Percentiles rank a stretch among this genome's conserved stretches.
Evolutionary conservation across 208 protist genomes (phyloP).

Genomic region (Porcisia deanei): DNA sequence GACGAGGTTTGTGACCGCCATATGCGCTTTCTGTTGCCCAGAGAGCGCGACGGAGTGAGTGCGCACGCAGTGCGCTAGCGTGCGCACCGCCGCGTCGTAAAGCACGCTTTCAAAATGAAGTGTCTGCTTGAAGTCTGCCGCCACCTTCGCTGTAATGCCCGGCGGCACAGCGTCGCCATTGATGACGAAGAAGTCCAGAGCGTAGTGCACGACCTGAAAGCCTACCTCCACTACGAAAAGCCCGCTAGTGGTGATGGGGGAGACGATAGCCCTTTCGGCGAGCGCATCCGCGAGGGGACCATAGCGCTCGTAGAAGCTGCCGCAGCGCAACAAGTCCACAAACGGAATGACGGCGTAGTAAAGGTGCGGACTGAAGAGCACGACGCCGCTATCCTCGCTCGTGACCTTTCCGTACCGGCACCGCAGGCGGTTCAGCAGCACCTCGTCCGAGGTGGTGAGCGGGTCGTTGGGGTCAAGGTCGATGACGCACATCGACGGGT

Average conservation of each 20-base stretch:
- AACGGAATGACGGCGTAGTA: slow-evolving; percentile 75
- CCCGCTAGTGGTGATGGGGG: slow-evolving; percentile 54
- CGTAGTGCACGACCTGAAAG: slow-evolving; percentile 87
- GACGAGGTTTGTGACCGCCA: slow-evolving; percentile 63
- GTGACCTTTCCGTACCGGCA: slow-evolving; percentile 89
- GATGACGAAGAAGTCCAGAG: slow-evolving; percentile 86
- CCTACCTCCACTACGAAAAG: slow-evolving; percentile 86
- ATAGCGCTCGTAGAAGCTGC: slow-evolving; percentile 20
- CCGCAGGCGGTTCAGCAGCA: slow-evolving; percentile 68
- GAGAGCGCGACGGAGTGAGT: slow-evolving; percentile 37
- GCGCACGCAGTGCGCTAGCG: slow-evolving; percentile 39
- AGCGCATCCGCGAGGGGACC: slow-evolving; percentile 15
- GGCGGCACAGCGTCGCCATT: slow-evolving; percentile 56
- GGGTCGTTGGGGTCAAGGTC: slow-evolving; percentile 70
- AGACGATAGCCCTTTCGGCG: slow-evolving; percentile 20
- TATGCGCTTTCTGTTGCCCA: slow-evolving; percentile 40
- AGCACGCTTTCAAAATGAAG: slow-evolving; percentile 78
- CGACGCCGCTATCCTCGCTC: slow-evolving; percentile 34
- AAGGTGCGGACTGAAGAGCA: slow-evolving; percentile 64
- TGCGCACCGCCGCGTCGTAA: slow-evolving; percentile 72
- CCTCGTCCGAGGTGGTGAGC: slow-evolving; percentile 50
- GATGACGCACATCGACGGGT: slow-evolving; percentile 70
- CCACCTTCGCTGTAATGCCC: slow-evolving; percentile 50
- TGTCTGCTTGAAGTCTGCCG: slow-evolving; percentile 72
- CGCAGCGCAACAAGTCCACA: slow-evolving; percentile 44